A percentile compares a stretch with the other conserved stretches of the same genome.
Evolutionary conservation across 2,329 filamentous ascomycete genomes (phyloP).

Genomic region (Epicoccum nigrum): DNA sequence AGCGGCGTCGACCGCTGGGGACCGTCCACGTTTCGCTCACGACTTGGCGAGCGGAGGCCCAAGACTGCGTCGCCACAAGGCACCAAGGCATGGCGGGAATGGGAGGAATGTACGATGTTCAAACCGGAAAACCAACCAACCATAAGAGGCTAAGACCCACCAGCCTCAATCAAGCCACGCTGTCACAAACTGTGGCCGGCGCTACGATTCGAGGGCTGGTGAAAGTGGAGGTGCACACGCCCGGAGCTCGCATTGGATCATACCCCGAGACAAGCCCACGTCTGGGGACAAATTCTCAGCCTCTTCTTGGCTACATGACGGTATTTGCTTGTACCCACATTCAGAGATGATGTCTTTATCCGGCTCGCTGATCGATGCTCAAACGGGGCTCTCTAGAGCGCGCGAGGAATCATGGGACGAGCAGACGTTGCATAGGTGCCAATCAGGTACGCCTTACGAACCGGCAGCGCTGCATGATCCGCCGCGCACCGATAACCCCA

Average conservation of each 20-base stretch:
- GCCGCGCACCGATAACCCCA: slow-evolving; percentile 25
- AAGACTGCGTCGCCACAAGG: slow-evolving; percentile 4
- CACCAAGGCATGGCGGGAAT: slow-evolving; percentile 30
- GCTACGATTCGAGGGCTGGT: slow-evolving; percentile 27
- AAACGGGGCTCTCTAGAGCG: slow-evolving; percentile 33
- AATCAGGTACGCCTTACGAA: slow-evolving; percentile 26
- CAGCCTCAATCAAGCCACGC: slow-evolving; percentile 41
- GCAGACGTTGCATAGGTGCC: slow-evolving; percentile 27
- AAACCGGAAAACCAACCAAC: slow-evolving; percentile 18
- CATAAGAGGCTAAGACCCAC: slow-evolving; percentile 30
- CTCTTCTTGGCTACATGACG: slow-evolving; percentile 27
- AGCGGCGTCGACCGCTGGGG: slow-evolving; percentile 6
- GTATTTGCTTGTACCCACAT: slow-evolving; percentile 13
- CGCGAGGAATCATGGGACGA: slow-evolving; percentile 31
- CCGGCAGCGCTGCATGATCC: slow-evolving; percentile 26
- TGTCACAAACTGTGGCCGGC: slow-evolving; percentile 22
- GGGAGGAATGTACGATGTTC: slow-evolving; percentile 19
- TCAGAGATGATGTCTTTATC: slow-evolving; percentile 10
- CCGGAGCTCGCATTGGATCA: slow-evolving; percentile 28
- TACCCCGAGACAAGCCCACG: slow-evolving; percentile 24
- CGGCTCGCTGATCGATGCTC: slow-evolving; percentile 34
- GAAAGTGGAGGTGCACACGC: slow-evolving; percentile 23
- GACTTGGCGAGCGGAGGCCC: slow-evolving; percentile 15
- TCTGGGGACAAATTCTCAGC: slow-evolving; percentile 19
- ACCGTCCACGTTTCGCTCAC: slow-evolving; percentile 6